Conservation (phyloP, 2,329 filamentous ascomycete species). For the Aspergillus terreus region DNA sequence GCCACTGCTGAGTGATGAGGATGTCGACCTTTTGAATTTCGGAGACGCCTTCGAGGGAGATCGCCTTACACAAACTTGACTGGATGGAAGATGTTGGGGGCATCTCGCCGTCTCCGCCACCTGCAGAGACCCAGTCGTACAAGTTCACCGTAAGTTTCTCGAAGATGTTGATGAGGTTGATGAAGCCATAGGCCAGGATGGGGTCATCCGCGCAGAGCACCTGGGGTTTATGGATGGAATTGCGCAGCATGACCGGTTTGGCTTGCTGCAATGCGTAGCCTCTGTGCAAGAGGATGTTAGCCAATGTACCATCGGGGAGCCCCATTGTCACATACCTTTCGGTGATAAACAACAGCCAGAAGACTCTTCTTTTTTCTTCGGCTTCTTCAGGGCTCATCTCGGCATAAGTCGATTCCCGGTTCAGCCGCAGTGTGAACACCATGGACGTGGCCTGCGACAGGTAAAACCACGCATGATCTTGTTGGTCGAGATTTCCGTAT, state of each 20-base stretch:
- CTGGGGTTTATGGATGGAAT: conserved; percentile 62
- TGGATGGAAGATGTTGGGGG: conserved; percentile 43
- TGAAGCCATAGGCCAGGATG: conserved; percentile 38
- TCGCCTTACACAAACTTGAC: conserved; percentile 51
- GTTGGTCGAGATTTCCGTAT: conserved; percentile 66
- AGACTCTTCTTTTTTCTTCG: conserved; percentile 62
- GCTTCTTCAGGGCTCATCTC: conserved; percentile 50
- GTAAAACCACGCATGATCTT: conserved; percentile 76
- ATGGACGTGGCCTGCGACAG: conserved; percentile 73
- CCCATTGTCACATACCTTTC: conserved; percentile 54
- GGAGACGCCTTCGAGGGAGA: conserved; percentile 54
- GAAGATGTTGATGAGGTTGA: conserved; percentile 38
- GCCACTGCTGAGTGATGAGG: conserved; percentile 67
- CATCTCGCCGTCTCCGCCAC: conserved; percentile 28
- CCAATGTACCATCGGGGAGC: background rate
- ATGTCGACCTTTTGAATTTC: conserved; percentile 67
- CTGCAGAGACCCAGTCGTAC: conserved; percentile 38
- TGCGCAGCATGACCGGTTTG: conserved; percentile 66
- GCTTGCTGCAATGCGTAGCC: conserved; percentile 69
- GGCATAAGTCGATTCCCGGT: conserved; percentile 51
- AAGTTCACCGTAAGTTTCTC: conserved; percentile 36
- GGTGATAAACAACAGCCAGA: conserved; percentile 69
- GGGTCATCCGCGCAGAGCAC: conserved; percentile 56
- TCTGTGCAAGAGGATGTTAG: conserved; percentile 33
- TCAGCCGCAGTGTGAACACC: conserved; percentile 40